phyloP scores from a whole-genome alignment of 1,284 basidiomycete genomes.

The Phylloboletellus chloephorus region DNA sequence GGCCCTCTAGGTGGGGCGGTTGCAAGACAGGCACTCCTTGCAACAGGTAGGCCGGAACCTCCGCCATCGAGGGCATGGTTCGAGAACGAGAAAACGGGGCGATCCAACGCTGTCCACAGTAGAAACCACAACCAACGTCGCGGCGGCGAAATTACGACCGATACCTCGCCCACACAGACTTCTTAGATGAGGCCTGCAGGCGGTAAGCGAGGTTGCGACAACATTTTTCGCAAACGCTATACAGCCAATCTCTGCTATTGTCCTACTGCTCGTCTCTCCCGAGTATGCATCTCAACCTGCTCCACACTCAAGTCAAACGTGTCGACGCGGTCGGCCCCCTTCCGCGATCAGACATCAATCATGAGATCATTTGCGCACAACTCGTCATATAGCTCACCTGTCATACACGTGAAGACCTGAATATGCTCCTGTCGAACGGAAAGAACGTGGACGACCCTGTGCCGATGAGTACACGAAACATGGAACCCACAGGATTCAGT shows the following conservation, averaged over 20 bases:
- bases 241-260: slow-evolving; percentile 12
- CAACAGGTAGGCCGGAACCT: slow-evolving; percentile 60
- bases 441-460: slow-evolving; percentile 1
- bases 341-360: slow-evolving; percentile 8
- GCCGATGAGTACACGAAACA: not conserved
- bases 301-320: not conserved
- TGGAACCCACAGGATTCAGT: not conserved
- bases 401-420: not conserved
- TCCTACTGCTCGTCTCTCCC: slow-evolving; percentile 8
- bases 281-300: not conserved
- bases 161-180: slow-evolving; percentile 19
- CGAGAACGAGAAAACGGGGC: slow-evolving; percentile 24
- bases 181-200: slow-evolving; percentile 13
- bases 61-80: slow-evolving; percentile 61
- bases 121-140: slow-evolving; percentile 21
- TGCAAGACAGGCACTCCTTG: slow-evolving; percentile 64
- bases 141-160: slow-evolving; percentile 17
- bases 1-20: slow-evolving; percentile 70
- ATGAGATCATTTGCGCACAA: slow-evolving; percentile 8
- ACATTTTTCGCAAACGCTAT: slow-evolving; percentile 23
- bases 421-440: not conserved
- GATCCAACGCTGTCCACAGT: slow-evolving; percentile 15
- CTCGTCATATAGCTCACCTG: slow-evolving; percentile 3
- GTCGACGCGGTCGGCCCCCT: not conserved
- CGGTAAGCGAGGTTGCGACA: slow-evolving; percentile 25